Conservation (phyloP, 257 asterid species). For the Solanum megistacrolobum region DNA sequence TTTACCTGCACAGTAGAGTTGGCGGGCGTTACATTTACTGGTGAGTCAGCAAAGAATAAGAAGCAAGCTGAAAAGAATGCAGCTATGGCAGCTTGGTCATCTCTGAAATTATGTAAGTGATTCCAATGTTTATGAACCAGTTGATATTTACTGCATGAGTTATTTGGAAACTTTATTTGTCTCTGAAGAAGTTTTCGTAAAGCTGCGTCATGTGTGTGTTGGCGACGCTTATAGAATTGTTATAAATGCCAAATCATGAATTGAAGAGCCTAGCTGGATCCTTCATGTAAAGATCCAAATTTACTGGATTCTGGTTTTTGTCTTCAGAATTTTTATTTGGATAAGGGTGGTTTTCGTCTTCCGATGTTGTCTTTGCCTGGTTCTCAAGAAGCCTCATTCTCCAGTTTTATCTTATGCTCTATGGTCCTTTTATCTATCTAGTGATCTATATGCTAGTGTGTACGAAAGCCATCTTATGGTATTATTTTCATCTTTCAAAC, state of each 20-base stretch:
- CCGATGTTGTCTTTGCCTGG: not conserved
- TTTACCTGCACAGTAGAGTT: slow-evolving; percentile 38
- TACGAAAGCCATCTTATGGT: not conserved
- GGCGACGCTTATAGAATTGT: not conserved
- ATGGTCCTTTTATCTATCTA: not conserved
- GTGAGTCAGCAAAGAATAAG: slow-evolving; percentile 46
- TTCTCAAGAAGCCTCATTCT: not conserved
- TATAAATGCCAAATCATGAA: not conserved
- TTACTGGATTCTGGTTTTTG: not conserved
- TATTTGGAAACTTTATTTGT: not conserved
- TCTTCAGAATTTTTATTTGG: not conserved
- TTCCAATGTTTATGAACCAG: not conserved
- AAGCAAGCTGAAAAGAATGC: slow-evolving; percentile 55
- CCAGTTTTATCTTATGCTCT: not conserved
- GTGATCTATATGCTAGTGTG: not conserved
- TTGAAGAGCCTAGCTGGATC: not conserved
- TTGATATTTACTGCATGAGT: not conserved
- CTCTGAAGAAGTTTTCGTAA: not conserved
- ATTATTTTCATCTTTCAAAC: not conserved
- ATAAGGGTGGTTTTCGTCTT: not conserved
- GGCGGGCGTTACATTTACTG: slow-evolving; percentile 40
- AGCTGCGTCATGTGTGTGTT: not conserved
- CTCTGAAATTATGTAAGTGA: slow-evolving; percentile 36
- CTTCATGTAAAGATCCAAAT: not conserved
- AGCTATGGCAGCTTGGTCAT: slow-evolving; percentile 52